phyloP scores from a whole-genome alignment of 2,329 filamentous ascomycete species.

The Orbilia blumenaviensis region DNA sequence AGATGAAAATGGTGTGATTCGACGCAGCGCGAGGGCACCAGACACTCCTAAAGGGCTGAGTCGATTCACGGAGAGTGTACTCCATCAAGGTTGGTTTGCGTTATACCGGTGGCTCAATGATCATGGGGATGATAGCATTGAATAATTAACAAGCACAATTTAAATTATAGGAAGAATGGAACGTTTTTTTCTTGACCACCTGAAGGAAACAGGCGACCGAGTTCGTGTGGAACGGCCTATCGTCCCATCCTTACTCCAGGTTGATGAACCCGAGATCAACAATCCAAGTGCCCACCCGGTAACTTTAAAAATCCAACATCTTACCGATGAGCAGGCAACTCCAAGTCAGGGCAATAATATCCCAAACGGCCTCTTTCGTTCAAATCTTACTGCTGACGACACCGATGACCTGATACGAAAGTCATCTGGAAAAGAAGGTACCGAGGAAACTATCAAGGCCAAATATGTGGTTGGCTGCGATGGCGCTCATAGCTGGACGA shows the following conservation, averaged over 20 bases:
- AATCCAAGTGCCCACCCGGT: slow-evolving; percentile 69
- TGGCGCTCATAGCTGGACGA: slow-evolving; percentile 73
- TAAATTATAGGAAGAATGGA: slow-evolving; percentile 66
- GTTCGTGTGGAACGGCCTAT: slow-evolving; percentile 70
- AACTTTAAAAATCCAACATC: slow-evolving; percentile 68
- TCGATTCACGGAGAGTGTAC: slow-evolving; percentile 71
- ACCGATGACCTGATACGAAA: slow-evolving; percentile 59
- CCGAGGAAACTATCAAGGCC: slow-evolving; percentile 64
- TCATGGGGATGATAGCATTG: neutral
- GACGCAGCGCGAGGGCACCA: slow-evolving; percentile 69
- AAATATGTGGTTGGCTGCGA: slow-evolving; percentile 76
- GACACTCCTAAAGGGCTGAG: slow-evolving; percentile 72
- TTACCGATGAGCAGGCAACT: slow-evolving; percentile 69
- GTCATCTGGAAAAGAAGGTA: slow-evolving; percentile 59
- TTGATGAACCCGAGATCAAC: slow-evolving; percentile 66
- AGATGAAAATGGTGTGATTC: slow-evolving; percentile 67
- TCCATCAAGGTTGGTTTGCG: slow-evolving; percentile 71
- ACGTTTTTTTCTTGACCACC: slow-evolving; percentile 71
- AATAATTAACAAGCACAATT: neutral
- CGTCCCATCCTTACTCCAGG: slow-evolving; percentile 67
- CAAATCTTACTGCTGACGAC: slow-evolving; percentile 69
- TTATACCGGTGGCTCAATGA: neutral
- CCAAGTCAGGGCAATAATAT: slow-evolving; percentile 61
- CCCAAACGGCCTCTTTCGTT: slow-evolving; percentile 69
- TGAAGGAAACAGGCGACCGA: slow-evolving; percentile 66